Evolutionary conservation across 768 basidiomycete genomes (phyloP), one percentile per base, ranked within the genome.

Genomic region (Multifurca ochricompacta): DNA sequence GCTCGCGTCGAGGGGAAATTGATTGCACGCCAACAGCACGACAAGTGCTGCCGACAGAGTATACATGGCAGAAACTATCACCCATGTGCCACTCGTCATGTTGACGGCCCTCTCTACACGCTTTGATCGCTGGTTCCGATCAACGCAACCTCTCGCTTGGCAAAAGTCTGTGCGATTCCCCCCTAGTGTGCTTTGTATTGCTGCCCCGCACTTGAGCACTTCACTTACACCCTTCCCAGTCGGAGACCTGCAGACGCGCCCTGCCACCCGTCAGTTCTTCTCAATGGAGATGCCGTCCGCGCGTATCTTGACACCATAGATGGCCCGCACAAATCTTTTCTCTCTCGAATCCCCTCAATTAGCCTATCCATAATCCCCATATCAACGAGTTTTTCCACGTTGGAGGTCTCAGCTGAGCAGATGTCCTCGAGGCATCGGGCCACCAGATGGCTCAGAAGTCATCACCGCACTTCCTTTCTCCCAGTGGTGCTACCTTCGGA

Each of bases 251-350:
- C 13, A 4, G 35, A 40, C 4, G 10, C 14, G 4, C 18, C 49
- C 11, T n/a, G n/a, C n/a, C 9, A 4, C 0, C 55, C 55, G 28
- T 56, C 55, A 13, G 37, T 56, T n/a, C 43, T 56, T 47, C 55
- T 56, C 37, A 36, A 56, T 21, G 42, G 49, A 9, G 11, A 47
- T 35, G 49, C 45, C 3, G 19, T 56, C 25, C 49, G 55, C 8
- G 44, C 49, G 14, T 36, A 56, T 31, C 55, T 56, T 36, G 37
- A 51, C 23, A 9, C 18, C 11, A 19, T 56, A 35, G 31, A 51
- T 18, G 55, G 44, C 10, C 55, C 49, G 18, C 55, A 51, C 31
- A 7, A 23, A n/a, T 41, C 44, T 27, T 27, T 9, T 25, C 31
- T 7, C 30, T 13, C 25, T 25, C 13, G 31, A 28, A 28, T 35